Conservation (phyloP, 2,329 filamentous ascomycete species). For the Beauveria medogensis region DNA sequence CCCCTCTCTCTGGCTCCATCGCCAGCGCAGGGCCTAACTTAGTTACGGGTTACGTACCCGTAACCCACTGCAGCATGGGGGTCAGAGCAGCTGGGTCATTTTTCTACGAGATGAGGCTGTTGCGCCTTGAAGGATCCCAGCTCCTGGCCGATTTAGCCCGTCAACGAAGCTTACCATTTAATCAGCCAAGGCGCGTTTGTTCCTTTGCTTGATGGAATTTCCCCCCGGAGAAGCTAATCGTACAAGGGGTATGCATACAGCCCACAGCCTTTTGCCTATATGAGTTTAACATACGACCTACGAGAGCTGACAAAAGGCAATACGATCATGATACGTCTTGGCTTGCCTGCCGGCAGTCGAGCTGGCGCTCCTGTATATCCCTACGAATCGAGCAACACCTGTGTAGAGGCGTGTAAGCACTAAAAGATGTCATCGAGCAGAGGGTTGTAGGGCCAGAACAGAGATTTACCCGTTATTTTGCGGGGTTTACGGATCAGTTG, state of each 20-base stretch:
- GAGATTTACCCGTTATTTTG: background rate
- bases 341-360: background rate
- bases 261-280: background rate
- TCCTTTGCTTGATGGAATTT: background rate
- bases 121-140: conserved; percentile 2
- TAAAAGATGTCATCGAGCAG: background rate
- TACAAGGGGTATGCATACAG: background rate
- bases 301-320: background rate
- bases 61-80: background rate
- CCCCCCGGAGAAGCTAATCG: background rate
- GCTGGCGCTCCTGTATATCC: background rate
- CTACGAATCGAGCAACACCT: background rate
- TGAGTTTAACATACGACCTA: background rate
- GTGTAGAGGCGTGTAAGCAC: background rate
- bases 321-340: background rate
- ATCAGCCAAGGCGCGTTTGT: conserved; percentile 1
- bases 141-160: conserved; percentile 1
- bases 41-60: conserved; percentile 1
- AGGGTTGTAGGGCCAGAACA: background rate
- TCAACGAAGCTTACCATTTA: background rate
- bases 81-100: background rate
- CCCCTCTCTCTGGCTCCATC: background rate
- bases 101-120: conserved; percentile 3
- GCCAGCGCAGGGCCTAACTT: background rate
- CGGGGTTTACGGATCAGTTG: background rate